A percentile compares a stretch with the other conserved stretches of the same genome.
Evolutionary conservation across 345 rosid species (phyloP).

Genomic region (Clausena lansium): DNA sequence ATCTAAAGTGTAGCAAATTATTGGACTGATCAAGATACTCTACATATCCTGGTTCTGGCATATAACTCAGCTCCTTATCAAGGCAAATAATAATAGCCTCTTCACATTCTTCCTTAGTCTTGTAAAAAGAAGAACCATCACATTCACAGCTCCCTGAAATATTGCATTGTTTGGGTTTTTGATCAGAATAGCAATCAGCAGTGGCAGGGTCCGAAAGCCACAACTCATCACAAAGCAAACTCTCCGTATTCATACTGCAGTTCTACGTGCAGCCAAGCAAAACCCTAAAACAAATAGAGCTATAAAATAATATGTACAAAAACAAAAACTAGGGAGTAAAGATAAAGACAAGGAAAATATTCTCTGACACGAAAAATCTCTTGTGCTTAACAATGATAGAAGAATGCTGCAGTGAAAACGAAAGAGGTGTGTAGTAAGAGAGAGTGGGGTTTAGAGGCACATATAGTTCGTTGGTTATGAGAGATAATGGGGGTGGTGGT

Average conservation of each 20-base stretch:
- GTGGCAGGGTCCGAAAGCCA: constrained; percentile 39
- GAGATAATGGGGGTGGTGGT: constrained; percentile 24
- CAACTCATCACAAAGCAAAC: constrained; percentile 49
- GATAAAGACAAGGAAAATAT: not conserved
- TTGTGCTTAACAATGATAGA: not conserved
- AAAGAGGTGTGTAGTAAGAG: not conserved
- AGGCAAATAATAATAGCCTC: constrained; percentile 17
- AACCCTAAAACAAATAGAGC: not conserved
- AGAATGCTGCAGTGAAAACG: not conserved
- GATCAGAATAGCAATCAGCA: not conserved
- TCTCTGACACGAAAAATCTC: constrained; percentile 25
- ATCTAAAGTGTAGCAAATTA: constrained; percentile 25
- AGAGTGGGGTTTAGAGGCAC: not conserved
- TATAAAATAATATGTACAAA: too few relatives aligned
- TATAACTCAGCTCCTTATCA: constrained; percentile 35
- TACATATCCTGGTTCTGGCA: constrained; percentile 35
- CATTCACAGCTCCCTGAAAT: not conserved
- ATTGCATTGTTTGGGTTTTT: not conserved
- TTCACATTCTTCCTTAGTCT: constrained; percentile 29
- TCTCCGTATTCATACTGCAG: constrained; percentile 23
- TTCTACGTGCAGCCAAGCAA: not conserved
- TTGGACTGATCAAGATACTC: constrained; percentile 23
- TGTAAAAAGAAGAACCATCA: not conserved
- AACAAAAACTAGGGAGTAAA: not conserved
- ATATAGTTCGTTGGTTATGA: constrained; percentile 3